phyloP scores from a whole-genome alignment of 1,284 basidiomycete species.

The Malassezia slooffiae region DNA sequence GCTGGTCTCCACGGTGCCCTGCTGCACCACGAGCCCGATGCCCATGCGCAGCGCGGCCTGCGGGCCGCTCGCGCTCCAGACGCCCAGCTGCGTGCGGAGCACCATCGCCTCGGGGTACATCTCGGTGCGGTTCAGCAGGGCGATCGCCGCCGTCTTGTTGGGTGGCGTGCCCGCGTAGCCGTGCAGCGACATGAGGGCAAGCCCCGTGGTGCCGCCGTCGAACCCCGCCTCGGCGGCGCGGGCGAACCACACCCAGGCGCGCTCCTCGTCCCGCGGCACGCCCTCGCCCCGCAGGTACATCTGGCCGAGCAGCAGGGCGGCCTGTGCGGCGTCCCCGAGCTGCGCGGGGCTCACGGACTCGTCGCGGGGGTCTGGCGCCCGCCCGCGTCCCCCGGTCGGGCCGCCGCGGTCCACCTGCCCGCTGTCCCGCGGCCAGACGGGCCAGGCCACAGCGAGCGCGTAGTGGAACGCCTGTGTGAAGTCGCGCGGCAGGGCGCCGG shows the following conservation, averaged over 20 bases:
- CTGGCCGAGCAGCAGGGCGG: constrained; percentile 56
- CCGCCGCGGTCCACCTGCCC: too few species aligned
- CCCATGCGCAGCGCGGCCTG: too few species aligned
- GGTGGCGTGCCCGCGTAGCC: constrained; percentile 57
- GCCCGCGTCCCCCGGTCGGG: too few species aligned
- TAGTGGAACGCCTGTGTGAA: constrained; percentile 24
- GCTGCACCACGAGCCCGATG: too few species aligned
- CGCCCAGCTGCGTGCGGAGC: too few species aligned
- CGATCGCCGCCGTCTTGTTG: not conserved
- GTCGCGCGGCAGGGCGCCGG: constrained; percentile 34
- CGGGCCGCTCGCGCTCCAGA: too few species aligned
- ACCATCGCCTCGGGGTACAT: too few species aligned
- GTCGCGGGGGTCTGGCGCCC: too few species aligned
- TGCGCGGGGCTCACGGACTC: too few species aligned
- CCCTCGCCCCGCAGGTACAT: constrained; percentile 94
- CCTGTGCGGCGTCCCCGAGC: too few species aligned
- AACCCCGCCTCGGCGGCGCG: constrained; percentile 62
- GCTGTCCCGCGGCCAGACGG: too few species aligned
- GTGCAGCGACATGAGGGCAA: constrained; percentile 85
- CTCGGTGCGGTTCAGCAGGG: not conserved
- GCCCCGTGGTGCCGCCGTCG: constrained; percentile 71
- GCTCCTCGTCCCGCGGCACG: constrained; percentile 61
- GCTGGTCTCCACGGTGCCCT: not conserved
- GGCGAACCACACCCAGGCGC: constrained; percentile 88
- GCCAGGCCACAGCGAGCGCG: constrained; percentile 24